Conservation (phyloP, 2,329 filamentous ascomycete genomes). For the Nemania abortiva region DNA sequence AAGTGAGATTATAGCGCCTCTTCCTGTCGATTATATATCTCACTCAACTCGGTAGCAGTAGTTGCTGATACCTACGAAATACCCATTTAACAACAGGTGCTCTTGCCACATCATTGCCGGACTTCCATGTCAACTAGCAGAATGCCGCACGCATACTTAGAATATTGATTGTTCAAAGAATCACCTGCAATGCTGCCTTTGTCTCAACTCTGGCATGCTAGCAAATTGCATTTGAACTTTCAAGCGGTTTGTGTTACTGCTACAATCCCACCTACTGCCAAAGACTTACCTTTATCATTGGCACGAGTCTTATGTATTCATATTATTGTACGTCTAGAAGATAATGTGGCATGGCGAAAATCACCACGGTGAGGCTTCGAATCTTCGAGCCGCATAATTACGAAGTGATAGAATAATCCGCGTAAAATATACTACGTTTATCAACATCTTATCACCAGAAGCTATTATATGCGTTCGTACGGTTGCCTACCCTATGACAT, state of each 20-base stretch:
- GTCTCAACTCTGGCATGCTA: not conserved
- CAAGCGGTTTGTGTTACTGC: not conserved
- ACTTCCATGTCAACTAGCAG: not conserved
- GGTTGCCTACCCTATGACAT: not conserved
- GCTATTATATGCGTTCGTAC: not conserved
- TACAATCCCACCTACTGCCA: not conserved
- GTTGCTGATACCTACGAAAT: not conserved
- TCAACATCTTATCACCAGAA: not conserved
- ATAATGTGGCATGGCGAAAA: conserved; percentile 19
- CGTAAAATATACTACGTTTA: not conserved
- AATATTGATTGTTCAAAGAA: not conserved
- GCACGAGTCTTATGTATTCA: conserved; percentile 39
- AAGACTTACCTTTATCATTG: conserved; percentile 3
- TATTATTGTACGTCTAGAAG: conserved; percentile 39
- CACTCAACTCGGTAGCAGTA: not conserved
- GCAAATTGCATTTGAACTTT: not conserved
- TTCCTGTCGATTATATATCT: not conserved
- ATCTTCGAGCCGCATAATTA: not conserved
- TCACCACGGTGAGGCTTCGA: not conserved
- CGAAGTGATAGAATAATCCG: not conserved
- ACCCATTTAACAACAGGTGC: not conserved
- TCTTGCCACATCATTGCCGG: not conserved
- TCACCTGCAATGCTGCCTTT: not conserved
- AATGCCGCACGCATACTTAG: not conserved
- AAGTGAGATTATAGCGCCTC: conserved; percentile 64